A percentile compares a stretch with the other conserved stretches of the same genome.
Evolutionary conservation across 129 eudicot species (phyloP).

Genomic region (Centrapalus pauciflorus): DNA sequence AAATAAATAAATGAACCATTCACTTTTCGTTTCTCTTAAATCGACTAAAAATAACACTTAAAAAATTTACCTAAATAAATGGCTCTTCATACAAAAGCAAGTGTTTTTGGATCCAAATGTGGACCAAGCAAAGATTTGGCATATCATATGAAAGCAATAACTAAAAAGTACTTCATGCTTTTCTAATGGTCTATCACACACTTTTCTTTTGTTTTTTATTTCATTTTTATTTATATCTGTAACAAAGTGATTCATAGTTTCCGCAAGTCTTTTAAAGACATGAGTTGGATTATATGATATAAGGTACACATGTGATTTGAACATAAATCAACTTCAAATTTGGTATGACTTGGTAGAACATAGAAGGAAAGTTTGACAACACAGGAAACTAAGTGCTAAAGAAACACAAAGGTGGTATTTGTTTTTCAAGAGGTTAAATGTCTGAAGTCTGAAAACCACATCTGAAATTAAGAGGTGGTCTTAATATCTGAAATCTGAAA

Average conservation of each 20-base stretch:
- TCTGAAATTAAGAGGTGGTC: too few species aligned
- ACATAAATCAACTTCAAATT: neutral
- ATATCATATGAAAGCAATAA: neutral
- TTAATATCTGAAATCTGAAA: too few species aligned
- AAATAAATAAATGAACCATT: neutral
- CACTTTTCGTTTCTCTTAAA: neutral
- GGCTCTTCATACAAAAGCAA: conserved; percentile 10
- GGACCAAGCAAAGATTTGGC: conserved; percentile 5
- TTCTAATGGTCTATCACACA: neutral
- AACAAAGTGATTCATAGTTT: conserved; percentile 12
- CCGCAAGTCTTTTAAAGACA: neutral
- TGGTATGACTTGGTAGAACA: neutral
- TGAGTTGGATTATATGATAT: conserved; percentile 6
- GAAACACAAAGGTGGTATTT: too few species aligned
- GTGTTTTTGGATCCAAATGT: conserved; percentile 17
- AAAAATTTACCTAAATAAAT: neutral
- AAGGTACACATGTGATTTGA: too few species aligned
- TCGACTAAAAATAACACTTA: neutral
- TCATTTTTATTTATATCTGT: neutral
- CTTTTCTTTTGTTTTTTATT: conserved; percentile 1
- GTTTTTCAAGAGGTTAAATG: too few species aligned
- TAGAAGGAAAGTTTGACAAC: neutral
- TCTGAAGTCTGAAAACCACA: too few species aligned
- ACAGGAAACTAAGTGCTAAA: neutral
- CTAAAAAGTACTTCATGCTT: conserved; percentile 7